Conservation (phyloP, 345 rosid genomes). For the Aurinia saxatilis region DNA sequence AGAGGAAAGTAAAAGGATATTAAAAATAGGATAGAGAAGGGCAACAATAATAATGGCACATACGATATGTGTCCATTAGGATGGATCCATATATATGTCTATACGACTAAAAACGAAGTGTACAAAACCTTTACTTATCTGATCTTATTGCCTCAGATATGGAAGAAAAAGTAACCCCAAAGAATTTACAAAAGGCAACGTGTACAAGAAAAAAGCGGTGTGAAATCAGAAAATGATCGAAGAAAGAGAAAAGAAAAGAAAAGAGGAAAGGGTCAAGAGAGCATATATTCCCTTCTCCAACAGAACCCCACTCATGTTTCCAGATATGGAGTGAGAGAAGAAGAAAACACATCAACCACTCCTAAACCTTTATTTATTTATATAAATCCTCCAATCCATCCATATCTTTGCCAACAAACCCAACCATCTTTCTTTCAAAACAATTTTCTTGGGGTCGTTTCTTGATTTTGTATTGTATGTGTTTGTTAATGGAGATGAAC, state of each 20-base stretch:
- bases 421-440: constrained; percentile 27
- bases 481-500: constrained; percentile 23
- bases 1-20: not conserved
- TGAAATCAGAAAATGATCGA: constrained; percentile 22
- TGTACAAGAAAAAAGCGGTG: constrained; percentile 10
- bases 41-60: constrained; percentile 6
- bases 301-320: constrained; percentile 70
- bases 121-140: constrained; percentile 10
- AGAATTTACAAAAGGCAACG: constrained; percentile 12
- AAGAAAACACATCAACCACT: constrained; percentile 35
- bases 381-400: constrained; percentile 22
- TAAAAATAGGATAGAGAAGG: not conserved
- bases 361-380: constrained; percentile 9
- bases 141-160: constrained; percentile 57
- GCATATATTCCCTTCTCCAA: constrained; percentile 75
- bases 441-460: constrained; percentile 6
- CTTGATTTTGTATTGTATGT: constrained; percentile 18
- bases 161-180: constrained; percentile 30
- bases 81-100: not conserved
- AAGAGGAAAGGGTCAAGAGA: constrained; percentile 49
- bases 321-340: constrained; percentile 66
- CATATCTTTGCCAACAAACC: constrained; percentile 26
- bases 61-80: constrained; percentile 19
- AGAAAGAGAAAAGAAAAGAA: constrained; percentile 12
- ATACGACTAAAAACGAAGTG: constrained; percentile 20